Percentiles rank a stretch among this genome's conserved stretches.
Evolutionary conservation across 2,329 filamentous ascomycete genomes (phyloP).

Genomic region (Hymenoscyphus repandus): DNA sequence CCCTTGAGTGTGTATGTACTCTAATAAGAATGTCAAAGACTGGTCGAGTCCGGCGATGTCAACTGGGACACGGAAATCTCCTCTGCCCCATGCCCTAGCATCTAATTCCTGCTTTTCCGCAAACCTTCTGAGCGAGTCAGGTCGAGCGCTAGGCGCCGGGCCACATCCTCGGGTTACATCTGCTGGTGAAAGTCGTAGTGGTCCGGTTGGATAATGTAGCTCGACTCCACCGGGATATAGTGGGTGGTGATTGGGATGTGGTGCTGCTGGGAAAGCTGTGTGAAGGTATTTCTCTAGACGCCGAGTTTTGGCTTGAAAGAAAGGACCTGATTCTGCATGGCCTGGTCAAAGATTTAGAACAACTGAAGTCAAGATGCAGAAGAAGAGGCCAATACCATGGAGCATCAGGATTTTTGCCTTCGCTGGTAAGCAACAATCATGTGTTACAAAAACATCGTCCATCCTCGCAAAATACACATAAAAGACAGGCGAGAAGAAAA

Average conservation of each 20-base stretch:
- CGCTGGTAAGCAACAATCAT: too few species aligned
- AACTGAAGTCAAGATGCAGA: background rate
- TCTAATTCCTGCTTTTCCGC: background rate
- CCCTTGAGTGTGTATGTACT: conserved; percentile 2
- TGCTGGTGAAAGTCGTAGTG: background rate
- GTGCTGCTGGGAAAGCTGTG: background rate
- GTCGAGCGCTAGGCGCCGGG: too few species aligned
- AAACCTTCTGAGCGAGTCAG: too few species aligned
- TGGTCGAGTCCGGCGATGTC: background rate
- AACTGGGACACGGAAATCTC: background rate
- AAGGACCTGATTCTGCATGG: background rate
- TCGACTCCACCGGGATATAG: background rate
- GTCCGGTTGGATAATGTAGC: background rate
- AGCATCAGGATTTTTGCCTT: background rate
- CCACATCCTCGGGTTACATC: background rate
- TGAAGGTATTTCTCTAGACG: background rate
- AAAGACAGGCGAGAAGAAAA: too few species aligned
- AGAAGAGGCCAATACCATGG: too few species aligned
- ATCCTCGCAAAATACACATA: too few species aligned
- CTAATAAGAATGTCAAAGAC: background rate
- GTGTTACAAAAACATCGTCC: too few species aligned
- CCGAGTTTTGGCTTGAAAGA: background rate
- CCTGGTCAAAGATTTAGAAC: background rate
- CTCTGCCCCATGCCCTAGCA: background rate
- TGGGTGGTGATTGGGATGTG: background rate